A percentile compares a stretch with the other conserved stretches of the same genome.
Evolutionary conservation across 345 rosid species (phyloP).

Genomic region (Camelina sativa): DNA sequence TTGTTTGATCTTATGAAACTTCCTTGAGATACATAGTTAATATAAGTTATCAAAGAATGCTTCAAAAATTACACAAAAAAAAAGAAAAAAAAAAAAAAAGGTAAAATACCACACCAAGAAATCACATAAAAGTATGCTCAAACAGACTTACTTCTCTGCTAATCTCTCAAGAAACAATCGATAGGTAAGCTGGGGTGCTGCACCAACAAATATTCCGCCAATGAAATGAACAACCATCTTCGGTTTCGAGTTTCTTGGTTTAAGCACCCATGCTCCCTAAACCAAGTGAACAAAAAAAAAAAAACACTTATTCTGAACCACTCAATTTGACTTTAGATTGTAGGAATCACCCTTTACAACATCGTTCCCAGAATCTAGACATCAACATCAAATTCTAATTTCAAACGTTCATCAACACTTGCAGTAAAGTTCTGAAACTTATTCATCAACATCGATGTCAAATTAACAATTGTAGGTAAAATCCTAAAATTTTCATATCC

Average conservation of each 20-base stretch:
- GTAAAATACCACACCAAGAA: neutral
- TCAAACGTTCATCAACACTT: neutral
- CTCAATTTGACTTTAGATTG: neutral
- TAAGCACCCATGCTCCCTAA: slow-evolving; percentile 98
- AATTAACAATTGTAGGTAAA: neutral
- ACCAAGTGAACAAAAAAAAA: neutral
- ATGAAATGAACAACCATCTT: slow-evolving; percentile 85
- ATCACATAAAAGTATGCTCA: neutral
- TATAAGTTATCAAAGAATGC: neutral
- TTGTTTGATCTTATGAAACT: neutral
- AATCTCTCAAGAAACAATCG: slow-evolving; percentile 94
- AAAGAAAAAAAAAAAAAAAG: neutral
- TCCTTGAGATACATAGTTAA: neutral
- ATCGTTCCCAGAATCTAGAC: neutral
- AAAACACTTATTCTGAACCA: neutral
- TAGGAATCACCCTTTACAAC: too few relatives aligned
- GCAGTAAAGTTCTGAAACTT: neutral
- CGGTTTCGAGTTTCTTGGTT: slow-evolving; percentile 67
- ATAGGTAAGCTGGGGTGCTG: slow-evolving; percentile 96
- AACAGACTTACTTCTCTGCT: slow-evolving; percentile 72
- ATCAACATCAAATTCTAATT: neutral
- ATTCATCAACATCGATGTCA: neutral
- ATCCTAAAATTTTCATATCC: neutral
- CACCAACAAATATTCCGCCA: slow-evolving; percentile 99
- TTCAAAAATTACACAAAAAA: neutral